Percentiles rank a stretch among this genome's conserved stretches.
Evolutionary conservation across 176 grass and related monocot genomes (phyloP).

Genomic region (Microstegium vimineum): DNA sequence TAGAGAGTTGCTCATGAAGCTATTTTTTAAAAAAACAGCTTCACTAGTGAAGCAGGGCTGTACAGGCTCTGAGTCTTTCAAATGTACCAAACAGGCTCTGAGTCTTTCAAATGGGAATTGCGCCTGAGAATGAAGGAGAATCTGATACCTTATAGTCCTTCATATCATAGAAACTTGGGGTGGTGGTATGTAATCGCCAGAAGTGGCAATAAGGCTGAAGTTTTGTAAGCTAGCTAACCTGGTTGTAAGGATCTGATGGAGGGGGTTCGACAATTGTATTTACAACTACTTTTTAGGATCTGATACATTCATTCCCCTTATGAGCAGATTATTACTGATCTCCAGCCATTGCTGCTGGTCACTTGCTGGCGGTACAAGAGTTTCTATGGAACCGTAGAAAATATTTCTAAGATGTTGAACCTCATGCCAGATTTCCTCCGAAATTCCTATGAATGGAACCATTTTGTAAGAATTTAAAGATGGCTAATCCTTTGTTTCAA

Average conservation of each 20-base stretch:
- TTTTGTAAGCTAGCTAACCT: slow-evolving; percentile 6
- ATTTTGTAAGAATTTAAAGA: neutral
- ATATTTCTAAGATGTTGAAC: neutral
- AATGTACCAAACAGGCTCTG: too few species aligned
- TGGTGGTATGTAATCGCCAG: slow-evolving; percentile 10
- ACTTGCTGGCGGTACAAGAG: neutral
- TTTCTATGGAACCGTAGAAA: neutral
- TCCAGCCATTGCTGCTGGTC: neutral
- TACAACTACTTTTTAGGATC: neutral
- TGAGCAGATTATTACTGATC: neutral
- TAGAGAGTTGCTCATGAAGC: too few species aligned
- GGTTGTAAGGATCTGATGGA: neutral
- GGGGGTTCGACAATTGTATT: neutral
- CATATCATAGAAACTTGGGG: slow-evolving; percentile 16
- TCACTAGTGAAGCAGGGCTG: too few species aligned
- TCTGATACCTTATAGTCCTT: neutral
- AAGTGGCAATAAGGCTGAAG: slow-evolving; percentile 27
- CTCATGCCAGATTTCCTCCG: neutral
- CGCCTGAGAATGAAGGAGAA: neutral
- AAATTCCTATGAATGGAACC: neutral
- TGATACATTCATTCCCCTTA: neutral
- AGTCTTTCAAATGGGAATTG: neutral
- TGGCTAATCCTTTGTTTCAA: neutral
- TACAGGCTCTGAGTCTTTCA: too few species aligned
- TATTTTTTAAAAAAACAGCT: too few species aligned